Base-by-base conservation (phyloP, 148 eudicot species). In the Vaccinium corymbosum region DNA sequence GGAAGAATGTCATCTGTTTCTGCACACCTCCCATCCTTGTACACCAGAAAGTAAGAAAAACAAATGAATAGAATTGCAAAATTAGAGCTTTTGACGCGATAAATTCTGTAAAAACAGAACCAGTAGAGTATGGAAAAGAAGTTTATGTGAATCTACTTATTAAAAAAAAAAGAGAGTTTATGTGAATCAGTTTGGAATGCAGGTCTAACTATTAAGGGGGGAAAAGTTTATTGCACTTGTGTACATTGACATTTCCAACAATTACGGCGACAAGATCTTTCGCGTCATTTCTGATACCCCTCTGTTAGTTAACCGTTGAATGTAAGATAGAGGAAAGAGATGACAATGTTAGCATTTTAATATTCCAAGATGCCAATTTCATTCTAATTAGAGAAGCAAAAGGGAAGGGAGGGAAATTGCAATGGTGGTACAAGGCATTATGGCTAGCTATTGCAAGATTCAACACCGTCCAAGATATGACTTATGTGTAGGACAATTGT, bases 1-100 rank as follows among this genome's bases (percentile, higher is more conserved):
- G 95, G 98, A 61, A 95, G 94, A 83, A 86, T 84, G 71, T 92
- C 93, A 81, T 93, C 93, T 80, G 83, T 84, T 75, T 82, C 78
- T 49, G 95, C 92, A 81, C 85, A 66, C 88, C 93, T 93, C 73
- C 94, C 95, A 84, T 92, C 94, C 98, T 93, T 56, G 49, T 68
- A 61, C 68, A n/a, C 19, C 50, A 29, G 11, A 32, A 5, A 16
- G 48, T 66, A 66, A 12, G 9, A 64, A 27, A 32, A 32, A 32
- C 11, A 14, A 71, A 71, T 4, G 13, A 38, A 16, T 7, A 42
- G 16, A 38, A 74, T 7, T 9, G 14, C 6, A 38, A 16, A 38
- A 74, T 74, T 17, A 19, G 79, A 19, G 50, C 50, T 66, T 66
- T 66, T 3, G 72, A 22, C 6, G 14, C 15, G 29, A 66, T 35